Evolutionary conservation across 768 basidiomycete species (phyloP), one percentile per base, ranked within the genome.

Genomic region (Kondoa malvinella): DNA sequence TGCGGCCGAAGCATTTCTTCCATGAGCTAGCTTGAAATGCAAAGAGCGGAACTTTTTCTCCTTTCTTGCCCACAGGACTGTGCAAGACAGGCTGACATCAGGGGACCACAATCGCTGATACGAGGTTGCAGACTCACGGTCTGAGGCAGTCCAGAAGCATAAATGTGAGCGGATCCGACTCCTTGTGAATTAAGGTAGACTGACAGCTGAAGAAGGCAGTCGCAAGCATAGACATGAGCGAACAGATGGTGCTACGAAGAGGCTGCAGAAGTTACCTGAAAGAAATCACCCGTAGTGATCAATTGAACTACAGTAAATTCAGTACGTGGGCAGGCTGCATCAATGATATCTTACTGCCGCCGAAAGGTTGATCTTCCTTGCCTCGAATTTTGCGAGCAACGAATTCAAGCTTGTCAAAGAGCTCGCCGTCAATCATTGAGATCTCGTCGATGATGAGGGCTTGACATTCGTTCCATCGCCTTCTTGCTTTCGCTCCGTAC

Each of bases 1-100:
- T 81, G 68, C 85, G 79, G 71, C 96, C 83, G 21, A 50, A 50
- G 40, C 40, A 50, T 71, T 85, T 77, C 34, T 77, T 78, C 95
- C 95, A 96, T 65, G 78, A 76, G 21, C 82, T 78, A 0, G 91
- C 92, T 74, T 99, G 91, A 74, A 99, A 99, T 0, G 89, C 90
- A 73, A 96, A 97, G 8, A 50, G 21, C 21, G 40, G 40, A 50
- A 21, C 12, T 8, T 8, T 74, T 86, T 89, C 57, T 87, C 83
- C 66, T 77, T 82, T 69, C 4, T 76, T 72, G 1, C 72, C 68
- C 0, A 80, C 78, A 0, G 79, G 79, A n/a, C n/a, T n/a, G n/a
- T n/a, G n/a, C n/a, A n/a, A n/a, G n/a, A n/a, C n/a, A n/a, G n/a
- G n/a, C n/a, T n/a, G n/a, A n/a, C n/a, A n/a, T n/a, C n/a, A n/a